Percentiles rank a stretch among this genome's conserved stretches.
phyloP scores from a whole-genome alignment of 139 green algal species.

The Chlamydomonas sphaeroides region DNA sequence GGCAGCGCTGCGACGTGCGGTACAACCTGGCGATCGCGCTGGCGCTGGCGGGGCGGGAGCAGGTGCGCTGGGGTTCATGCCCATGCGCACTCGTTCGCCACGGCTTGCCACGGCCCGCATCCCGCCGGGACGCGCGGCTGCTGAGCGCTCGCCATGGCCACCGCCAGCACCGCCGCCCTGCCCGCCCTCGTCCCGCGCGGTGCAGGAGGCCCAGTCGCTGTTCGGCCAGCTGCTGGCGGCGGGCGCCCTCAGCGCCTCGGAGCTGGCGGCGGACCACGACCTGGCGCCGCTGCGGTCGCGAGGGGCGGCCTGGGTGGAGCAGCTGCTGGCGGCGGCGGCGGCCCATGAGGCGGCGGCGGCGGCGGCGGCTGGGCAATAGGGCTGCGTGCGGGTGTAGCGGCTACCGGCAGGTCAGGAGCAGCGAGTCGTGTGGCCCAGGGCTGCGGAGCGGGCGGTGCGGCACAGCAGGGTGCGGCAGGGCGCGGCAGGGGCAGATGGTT shows the following conservation, averaged over 20 bases:
- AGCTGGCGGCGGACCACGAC: constrained; percentile 46
- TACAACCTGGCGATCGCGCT: constrained; percentile 73
- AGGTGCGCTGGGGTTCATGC: not conserved
- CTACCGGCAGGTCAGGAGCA: too few species aligned
- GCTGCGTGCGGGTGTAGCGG: too few species aligned
- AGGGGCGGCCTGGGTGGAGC: constrained; percentile 5
- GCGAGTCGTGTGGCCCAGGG: too few species aligned
- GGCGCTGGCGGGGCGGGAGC: constrained; percentile 33
- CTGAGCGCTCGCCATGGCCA: not conserved
- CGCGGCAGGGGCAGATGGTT: too few species aligned
- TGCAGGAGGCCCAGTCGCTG: constrained; percentile 24
- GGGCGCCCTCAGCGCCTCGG: constrained; percentile 5
- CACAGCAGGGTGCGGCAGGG: too few species aligned
- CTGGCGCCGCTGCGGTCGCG: not conserved
- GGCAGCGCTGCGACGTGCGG: constrained; percentile 55
- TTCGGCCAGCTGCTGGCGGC: constrained; percentile 37
- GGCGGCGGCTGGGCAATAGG: too few species aligned
- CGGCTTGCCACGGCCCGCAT: not conserved
- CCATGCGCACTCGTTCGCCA: too few species aligned
- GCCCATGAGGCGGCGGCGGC: too few species aligned
- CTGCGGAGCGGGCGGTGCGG: too few species aligned
- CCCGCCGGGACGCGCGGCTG: not conserved
- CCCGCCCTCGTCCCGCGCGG: not conserved
- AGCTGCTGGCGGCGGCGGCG: not conserved
- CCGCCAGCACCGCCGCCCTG: too few species aligned